Evolutionary conservation across 2,329 filamentous ascomycete genomes (phyloP), one percentile per base, ranked within the genome.

Genomic region (Pseudogymnoascus sp.): DNA sequence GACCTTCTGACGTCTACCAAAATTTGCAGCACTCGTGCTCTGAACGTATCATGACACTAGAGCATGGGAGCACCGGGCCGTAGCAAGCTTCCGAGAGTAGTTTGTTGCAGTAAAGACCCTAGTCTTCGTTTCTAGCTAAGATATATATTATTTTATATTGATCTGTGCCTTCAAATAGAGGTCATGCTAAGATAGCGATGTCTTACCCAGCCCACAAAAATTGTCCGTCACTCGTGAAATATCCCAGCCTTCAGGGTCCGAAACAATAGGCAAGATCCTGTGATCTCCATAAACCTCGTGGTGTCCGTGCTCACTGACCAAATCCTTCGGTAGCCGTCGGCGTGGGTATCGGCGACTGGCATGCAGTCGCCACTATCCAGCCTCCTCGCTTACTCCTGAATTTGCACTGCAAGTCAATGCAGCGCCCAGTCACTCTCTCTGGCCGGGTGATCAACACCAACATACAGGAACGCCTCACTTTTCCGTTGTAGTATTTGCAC

Each of bases 141-240:
- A 56, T 56, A 33, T 21, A 19, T 4, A 2, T 19, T 31, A 7
- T 33, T 33, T 29, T 35, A 33, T 29, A 56, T 19, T n/a, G 2
- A 13, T 19, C 19, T 3, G 4, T 33, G 50, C 33, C 50, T 33
- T 19, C 19, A 33, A 56, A 56, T 33, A 33, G 44, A 50, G 50
- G 50, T 56, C 50, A 56, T 56, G 50, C 50, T 56, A 56, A 56
- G 29, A 56, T 21, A 56, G 50, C 23, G 17, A 15, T 56, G 50
- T 56, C 50, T 56, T 17, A 56, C 29, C 50, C 17, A 56, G 50
- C n/a, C 46, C 4, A 33, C 31, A 7, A 31, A 31, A 33, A 33
- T 11, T 33, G 0, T 11, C 31, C 29, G 9, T 56, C 29, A 56
- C 19, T 19, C 26, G 17, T 10, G 50, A 33, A 21, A 56, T 56